These are phyloP conservation scores for Agastache rugosa DNA, from an alignment of 257 asterid species.

Conservation along the genomic window DNA sequence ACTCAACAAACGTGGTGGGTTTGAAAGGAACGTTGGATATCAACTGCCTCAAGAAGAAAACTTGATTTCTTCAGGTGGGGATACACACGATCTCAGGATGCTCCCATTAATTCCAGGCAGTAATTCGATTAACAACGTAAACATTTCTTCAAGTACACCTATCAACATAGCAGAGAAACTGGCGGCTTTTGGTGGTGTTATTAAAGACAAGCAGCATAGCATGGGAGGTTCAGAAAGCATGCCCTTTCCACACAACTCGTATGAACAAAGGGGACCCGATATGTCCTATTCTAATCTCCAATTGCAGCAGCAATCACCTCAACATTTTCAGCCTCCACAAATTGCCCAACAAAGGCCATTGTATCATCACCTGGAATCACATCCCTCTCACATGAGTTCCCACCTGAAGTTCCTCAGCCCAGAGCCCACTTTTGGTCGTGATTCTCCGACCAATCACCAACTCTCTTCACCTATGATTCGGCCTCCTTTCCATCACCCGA, in stretches of 20 bases:
- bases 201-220: constrained; percentile 50
- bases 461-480: constrained; percentile 52
- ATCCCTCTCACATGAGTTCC: constrained; percentile 55
- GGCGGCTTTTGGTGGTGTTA: constrained; percentile 54
- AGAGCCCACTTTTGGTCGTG: constrained; percentile 52
- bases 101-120: constrained; percentile 48
- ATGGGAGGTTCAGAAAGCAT: constrained; percentile 51
- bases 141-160: constrained; percentile 46
- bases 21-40: constrained; percentile 45
- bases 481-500: constrained; percentile 66
- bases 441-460: constrained; percentile 57
- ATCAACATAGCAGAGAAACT: constrained; percentile 59
- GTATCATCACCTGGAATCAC: constrained; percentile 63
- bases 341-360: constrained; percentile 60
- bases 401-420: constrained; percentile 64
- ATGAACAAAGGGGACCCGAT: constrained; percentile 54
- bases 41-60: constrained; percentile 76
- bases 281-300: constrained; percentile 49
- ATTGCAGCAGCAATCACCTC: constrained; percentile 62
- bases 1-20: constrained; percentile 49
- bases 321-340: constrained; percentile 59
- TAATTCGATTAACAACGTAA: constrained; percentile 43
- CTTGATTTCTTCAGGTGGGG: constrained; percentile 53
- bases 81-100: constrained; percentile 48
- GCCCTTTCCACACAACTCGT: constrained; percentile 51